Evolutionary conservation across 2,329 filamentous ascomycete genomes (phyloP).

Genomic region (Cercospora brassicicola): DNA sequence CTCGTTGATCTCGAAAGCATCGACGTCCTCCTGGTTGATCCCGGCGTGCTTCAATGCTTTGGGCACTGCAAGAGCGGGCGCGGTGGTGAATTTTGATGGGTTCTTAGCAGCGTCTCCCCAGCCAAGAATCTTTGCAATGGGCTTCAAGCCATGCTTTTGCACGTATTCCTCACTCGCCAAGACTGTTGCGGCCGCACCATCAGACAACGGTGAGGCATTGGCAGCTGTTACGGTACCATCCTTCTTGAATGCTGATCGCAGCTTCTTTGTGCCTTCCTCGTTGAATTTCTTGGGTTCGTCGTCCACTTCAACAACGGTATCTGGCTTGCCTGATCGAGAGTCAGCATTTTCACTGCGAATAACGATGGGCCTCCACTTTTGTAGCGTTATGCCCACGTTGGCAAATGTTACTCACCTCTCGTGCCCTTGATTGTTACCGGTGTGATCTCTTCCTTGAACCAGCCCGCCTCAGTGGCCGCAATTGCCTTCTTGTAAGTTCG

Average conservation of each 20-base stretch:
- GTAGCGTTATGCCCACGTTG: neutral
- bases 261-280: slow-evolving; percentile 51
- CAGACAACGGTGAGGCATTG: slow-evolving; percentile 94
- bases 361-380: neutral
- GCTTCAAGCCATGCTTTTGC: slow-evolving; percentile 86
- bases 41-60: slow-evolving; percentile 96
- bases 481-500: slow-evolving; percentile 92
- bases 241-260: slow-evolving; percentile 76
- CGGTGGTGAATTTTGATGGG: slow-evolving; percentile 93
- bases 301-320: slow-evolving; percentile 75
- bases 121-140: slow-evolving; percentile 92
- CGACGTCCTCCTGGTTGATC: slow-evolving; percentile 72
- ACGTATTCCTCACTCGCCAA: slow-evolving; percentile 93
- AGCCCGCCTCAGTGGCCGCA: slow-evolving; percentile 75
- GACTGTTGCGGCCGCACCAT: slow-evolving; percentile 88
- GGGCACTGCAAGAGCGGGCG: slow-evolving; percentile 89
- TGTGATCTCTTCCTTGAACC: slow-evolving; percentile 82
- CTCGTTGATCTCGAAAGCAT: slow-evolving; percentile 99
- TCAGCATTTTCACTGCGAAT: neutral
- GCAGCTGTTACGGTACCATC: slow-evolving; percentile 82
- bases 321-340: slow-evolving; percentile 61
- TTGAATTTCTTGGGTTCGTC: slow-evolving; percentile 91
- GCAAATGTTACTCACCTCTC: slow-evolving; percentile 56
- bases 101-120: slow-evolving; percentile 93
- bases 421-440: slow-evolving; percentile 85